phyloP scores from a whole-genome alignment of 495 filamentous ascomycete genomes.

The Penicillium coffeae region DNA sequence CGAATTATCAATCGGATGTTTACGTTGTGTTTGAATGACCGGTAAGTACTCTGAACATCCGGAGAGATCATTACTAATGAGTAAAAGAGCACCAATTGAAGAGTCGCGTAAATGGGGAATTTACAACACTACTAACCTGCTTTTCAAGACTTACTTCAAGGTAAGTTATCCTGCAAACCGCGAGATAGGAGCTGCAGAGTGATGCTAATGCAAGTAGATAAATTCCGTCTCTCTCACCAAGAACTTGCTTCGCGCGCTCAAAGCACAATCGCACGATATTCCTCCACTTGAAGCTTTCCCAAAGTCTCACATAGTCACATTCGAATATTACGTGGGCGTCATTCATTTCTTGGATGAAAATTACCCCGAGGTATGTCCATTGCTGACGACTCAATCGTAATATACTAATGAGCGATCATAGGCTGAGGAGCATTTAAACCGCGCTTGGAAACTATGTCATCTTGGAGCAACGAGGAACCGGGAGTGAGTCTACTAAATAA shows the following conservation, averaged over 20 bases:
- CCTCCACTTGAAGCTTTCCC: constrained; percentile 72
- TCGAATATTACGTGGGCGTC: constrained; percentile 91
- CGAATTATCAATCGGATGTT: constrained; percentile 86
- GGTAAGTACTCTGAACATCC: constrained; percentile 50
- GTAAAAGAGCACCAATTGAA: constrained; percentile 69
- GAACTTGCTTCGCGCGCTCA: constrained; percentile 77
- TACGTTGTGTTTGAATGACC: constrained; percentile 78
- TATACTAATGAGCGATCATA: constrained; percentile 21
- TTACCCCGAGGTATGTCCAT: constrained; percentile 60
- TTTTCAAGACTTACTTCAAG: constrained; percentile 99
- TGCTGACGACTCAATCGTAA: not conserved
- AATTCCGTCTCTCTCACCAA: constrained; percentile 86
- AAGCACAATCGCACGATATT: constrained; percentile 71
- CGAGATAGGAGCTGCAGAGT: no score
- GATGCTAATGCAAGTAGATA: constrained; percentile 42
- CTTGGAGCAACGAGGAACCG: constrained; percentile 65
- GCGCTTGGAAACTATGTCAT: constrained; percentile 75
- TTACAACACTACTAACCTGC: constrained; percentile 85
- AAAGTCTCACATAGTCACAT: constrained; percentile 88
- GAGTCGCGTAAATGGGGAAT: constrained; percentile 96
- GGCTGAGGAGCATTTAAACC: constrained; percentile 76
- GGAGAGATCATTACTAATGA: constrained; percentile 17
- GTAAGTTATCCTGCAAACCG: constrained; percentile 21
- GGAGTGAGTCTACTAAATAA: constrained; percentile 52
- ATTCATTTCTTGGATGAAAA: constrained; percentile 89